Evolutionary conservation across 257 asterid genomes (phyloP).

Genomic region (Solanum phureja): DNA sequence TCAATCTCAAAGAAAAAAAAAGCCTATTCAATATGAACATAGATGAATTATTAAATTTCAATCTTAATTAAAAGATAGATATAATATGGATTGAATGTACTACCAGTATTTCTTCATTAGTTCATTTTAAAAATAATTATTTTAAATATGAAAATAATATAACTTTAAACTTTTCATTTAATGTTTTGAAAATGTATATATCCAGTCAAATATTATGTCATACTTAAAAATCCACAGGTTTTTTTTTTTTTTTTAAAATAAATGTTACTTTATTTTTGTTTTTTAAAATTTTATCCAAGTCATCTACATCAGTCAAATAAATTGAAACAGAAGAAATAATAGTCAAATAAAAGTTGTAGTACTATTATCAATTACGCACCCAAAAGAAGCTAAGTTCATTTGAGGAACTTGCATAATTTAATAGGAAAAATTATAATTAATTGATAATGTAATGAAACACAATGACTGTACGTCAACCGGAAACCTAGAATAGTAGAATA

Average conservation of each 20-base stretch:
- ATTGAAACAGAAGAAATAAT: too few relatives aligned
- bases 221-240: background rate
- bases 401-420: background rate
- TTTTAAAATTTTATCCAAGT: too few relatives aligned
- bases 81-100: background rate
- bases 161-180: background rate
- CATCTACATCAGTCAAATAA: too few relatives aligned
- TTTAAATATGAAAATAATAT: background rate
- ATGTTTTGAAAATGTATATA: background rate
- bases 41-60: background rate
- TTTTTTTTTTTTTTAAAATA: too few relatives aligned
- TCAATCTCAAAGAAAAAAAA: background rate
- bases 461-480: background rate
- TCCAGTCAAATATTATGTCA: background rate
- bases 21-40: background rate
- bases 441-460: background rate
- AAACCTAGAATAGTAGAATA: background rate
- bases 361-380: background rate
- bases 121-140: background rate
- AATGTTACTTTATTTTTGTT: too few relatives aligned
- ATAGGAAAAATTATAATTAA: too few relatives aligned
- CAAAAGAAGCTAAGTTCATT: background rate
- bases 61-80: background rate
- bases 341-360: background rate
- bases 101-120: too few relatives aligned